Base-by-base conservation (phyloP, 495 filamentous ascomycete genomes). In the Aspergillus bridgeri region DNA sequence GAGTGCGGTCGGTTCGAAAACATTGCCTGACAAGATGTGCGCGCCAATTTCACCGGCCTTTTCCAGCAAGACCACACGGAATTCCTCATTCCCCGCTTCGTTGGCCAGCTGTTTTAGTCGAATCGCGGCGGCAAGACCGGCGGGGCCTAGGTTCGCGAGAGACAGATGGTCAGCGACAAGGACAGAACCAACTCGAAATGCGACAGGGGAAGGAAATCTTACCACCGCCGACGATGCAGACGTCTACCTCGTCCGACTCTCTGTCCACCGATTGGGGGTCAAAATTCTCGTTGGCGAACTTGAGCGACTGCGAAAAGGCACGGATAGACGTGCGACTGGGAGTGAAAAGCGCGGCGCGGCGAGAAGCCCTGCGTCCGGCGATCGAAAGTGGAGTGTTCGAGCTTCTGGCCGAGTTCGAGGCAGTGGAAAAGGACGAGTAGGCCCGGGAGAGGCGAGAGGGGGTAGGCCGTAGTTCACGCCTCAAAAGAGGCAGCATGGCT, bases 1-100 rank as follows among this genome's bases (percentile, higher is more conserved):
- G 62, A 99, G 77, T 0, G 92, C 90, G 8, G 84, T 86, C 1
- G 94, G 95, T 70, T 98, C 85, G 58, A 98, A 88, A 45, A 99
- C 94, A 61, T 96, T 96, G 45, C 94, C 94, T 22, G 93, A 97
- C 15, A 99, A 79, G 58, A 96, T 96, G 69, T 99, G 94, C 21
- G 91, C 92, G 29, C 94, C 94, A 51, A 99, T 73, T 71, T 98
- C 94, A 38, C 92, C 91, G 15, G 95, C 91, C 75, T 99, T 99
- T 65, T 99, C 94, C 56, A 99, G 80, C 23, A 98, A 69, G 46
- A 98, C 75, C 23, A 99, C 92, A 18, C 95, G 83, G 69, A 98
- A 96, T 42, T 95, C 93, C 49, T 98, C 92, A 68, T 98, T 94
- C 42, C 92, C 92, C n/a, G 89, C 89, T 66, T 90, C 90, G 69